Evolutionary conservation across 768 basidiomycete species (phyloP).

Genomic region (Dentipellis fragilis): DNA sequence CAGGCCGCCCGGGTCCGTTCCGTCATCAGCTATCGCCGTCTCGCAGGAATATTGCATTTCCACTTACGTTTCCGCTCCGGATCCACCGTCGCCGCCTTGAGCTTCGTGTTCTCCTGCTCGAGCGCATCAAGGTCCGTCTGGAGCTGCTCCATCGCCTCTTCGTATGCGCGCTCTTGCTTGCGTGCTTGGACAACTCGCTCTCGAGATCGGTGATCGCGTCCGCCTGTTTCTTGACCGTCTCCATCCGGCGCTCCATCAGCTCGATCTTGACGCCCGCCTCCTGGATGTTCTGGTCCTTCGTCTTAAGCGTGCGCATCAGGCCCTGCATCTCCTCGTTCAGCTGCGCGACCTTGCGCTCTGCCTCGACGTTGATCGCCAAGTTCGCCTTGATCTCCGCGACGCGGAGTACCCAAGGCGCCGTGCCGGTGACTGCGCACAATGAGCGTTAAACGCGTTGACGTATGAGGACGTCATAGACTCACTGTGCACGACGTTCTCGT

Average conservation of each 20-base stretch:
- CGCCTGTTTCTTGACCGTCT: constrained; percentile 82
- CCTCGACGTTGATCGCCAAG: constrained; percentile 82
- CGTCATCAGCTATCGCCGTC: constrained; percentile 2
- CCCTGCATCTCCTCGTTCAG: constrained; percentile 87
- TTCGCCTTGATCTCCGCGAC: constrained; percentile 76
- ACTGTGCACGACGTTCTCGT: constrained; percentile 76
- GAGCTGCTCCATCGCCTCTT: constrained; percentile 89
- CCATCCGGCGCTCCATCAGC: constrained; percentile 88
- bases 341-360: constrained; percentile 78
- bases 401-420: constrained; percentile 78
- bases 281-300: constrained; percentile 85
- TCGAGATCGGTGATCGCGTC: constrained; percentile 80
- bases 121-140: constrained; percentile 80
- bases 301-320: constrained; percentile 71
- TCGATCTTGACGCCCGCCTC: constrained; percentile 90
- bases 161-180: constrained; percentile 84
- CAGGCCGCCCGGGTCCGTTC: background rate
- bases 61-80: constrained; percentile 63
- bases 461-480: constrained; percentile 18
- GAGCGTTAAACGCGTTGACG: background rate
- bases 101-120: constrained; percentile 80
- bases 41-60: background rate
- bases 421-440: constrained; percentile 45
- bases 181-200: constrained; percentile 66
- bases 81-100: constrained; percentile 59